These are phyloP conservation scores for Rhynchospora breviuscula DNA, from an alignment of 176 grass and related monocot genomes.

Conservation along the genomic window DNA sequence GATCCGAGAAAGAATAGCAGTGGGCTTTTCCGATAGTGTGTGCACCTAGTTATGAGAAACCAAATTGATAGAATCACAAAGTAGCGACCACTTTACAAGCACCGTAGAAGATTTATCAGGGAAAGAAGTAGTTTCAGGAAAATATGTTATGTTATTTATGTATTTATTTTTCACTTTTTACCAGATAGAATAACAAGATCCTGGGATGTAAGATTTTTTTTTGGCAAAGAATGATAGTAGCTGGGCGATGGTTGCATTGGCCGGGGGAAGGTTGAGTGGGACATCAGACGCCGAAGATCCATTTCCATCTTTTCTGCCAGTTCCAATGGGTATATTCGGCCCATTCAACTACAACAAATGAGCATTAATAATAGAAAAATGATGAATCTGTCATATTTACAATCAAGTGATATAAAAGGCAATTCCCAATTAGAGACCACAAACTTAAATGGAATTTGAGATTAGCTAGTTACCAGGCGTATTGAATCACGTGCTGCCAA, in stretches of 20 bases:
- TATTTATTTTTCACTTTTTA: conserved; percentile 11
- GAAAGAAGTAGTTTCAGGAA: not conserved
- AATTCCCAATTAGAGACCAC: not conserved
- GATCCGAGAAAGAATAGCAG: not conserved
- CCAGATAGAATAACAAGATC: conserved; percentile 58
- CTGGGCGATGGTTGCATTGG: conserved; percentile 31
- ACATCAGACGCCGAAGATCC: conserved; percentile 42
- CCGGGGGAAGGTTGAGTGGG: conserved; percentile 13
- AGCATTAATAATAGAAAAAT: not conserved
- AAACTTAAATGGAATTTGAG: not conserved
- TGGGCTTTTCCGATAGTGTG: not conserved
- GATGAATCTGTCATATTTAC: not conserved
- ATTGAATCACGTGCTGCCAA: conserved; percentile 56
- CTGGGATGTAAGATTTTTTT: conserved; percentile 52
- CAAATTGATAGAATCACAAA: not conserved
- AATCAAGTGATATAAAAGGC: not conserved
- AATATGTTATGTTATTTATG: not conserved
- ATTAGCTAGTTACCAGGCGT: conserved; percentile 15
- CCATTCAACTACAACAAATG: conserved; percentile 32
- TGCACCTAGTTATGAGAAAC: not conserved
- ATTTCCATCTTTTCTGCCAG: conserved; percentile 36
- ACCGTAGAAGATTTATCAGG: not conserved
- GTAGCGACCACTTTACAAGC: not conserved
- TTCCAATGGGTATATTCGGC: conserved; percentile 21
- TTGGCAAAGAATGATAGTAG: conserved; percentile 39